phyloP scores from a whole-genome alignment of 75 land plant genomes.

The Ceratopteris richardii region DNA sequence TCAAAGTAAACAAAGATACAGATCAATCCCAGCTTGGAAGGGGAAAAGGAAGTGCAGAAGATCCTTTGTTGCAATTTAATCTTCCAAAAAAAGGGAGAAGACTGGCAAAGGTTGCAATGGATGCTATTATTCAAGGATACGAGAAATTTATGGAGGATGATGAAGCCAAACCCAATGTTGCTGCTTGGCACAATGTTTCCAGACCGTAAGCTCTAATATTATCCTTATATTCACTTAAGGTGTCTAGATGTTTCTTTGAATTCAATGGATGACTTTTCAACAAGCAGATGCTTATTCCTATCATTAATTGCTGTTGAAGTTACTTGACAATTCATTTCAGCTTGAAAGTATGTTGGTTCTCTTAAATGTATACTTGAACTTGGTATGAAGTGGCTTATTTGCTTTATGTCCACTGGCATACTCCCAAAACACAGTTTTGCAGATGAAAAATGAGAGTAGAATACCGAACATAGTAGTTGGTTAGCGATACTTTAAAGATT shows the following conservation, averaged over 20 bases:
- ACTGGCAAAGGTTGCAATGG: constrained; percentile 65
- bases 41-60: constrained; percentile 5
- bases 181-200: constrained; percentile 95
- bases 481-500: no score
- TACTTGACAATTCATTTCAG: no score
- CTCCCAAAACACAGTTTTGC: no score
- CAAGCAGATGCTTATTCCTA: no score
- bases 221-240: background rate
- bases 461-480: no score
- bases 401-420: no score
- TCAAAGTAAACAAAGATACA: background rate
- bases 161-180: constrained; percentile 54
- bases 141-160: constrained; percentile 43
- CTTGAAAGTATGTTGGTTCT: no score
- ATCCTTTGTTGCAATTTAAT: constrained; percentile 13
- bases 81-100: constrained; percentile 34
- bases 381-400: no score
- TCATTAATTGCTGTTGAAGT: no score
- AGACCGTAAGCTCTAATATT: constrained; percentile 58
- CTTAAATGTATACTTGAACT: no score
- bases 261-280: background rate
- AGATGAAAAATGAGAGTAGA: no score
- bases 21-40: constrained; percentile 9
- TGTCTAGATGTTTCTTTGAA: background rate
- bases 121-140: constrained; percentile 75